Evolutionary conservation across 2,329 filamentous ascomycete genomes (phyloP).

Genomic region (Chaetomium olivaceum): DNA sequence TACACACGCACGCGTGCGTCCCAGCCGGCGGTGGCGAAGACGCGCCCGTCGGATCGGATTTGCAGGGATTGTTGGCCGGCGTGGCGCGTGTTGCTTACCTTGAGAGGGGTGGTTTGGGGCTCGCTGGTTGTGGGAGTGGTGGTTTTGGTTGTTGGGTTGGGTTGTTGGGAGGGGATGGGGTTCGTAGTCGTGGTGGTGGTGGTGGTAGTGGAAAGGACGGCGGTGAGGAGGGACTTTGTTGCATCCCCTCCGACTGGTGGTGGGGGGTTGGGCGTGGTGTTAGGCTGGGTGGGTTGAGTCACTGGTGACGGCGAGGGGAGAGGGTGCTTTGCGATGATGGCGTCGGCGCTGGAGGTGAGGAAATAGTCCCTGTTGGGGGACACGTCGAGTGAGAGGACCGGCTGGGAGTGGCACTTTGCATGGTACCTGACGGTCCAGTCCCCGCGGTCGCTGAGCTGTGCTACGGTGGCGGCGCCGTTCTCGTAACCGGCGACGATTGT

Average conservation of each 20-base stretch:
- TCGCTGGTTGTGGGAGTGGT: constrained; percentile 3
- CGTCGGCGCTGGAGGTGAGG: constrained; percentile 80
- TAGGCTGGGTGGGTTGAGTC: not conserved
- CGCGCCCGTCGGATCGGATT: constrained; percentile 75
- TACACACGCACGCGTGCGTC: constrained; percentile 82
- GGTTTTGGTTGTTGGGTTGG: constrained; percentile 21
- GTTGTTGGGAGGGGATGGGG: too few species aligned
- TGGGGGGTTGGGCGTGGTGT: constrained; percentile 11
- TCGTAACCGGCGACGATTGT: constrained; percentile 80
- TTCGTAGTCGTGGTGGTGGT: too few species aligned
- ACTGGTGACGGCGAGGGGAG: constrained; percentile 47
- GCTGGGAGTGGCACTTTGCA: constrained; percentile 71
- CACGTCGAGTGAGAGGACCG: constrained; percentile 72
- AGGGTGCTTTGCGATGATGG: constrained; percentile 73
- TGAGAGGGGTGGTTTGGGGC: constrained; percentile 49
- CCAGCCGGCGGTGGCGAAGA: constrained; percentile 93
- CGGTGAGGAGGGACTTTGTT: constrained; percentile 36
- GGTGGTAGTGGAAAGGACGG: constrained; percentile 32
- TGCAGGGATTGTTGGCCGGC: constrained; percentile 81
- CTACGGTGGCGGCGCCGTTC: constrained; percentile 72
- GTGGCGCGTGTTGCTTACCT: constrained; percentile 75
- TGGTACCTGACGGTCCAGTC: constrained; percentile 60
- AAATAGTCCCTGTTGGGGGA: constrained; percentile 57
- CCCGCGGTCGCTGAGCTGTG: constrained; percentile 50
- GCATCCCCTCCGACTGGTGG: not conserved